Evolutionary conservation across 1,284 basidiomycete species (phyloP), one percentile per base, ranked within the genome.

Genomic region (Tilletia indica): DNA sequence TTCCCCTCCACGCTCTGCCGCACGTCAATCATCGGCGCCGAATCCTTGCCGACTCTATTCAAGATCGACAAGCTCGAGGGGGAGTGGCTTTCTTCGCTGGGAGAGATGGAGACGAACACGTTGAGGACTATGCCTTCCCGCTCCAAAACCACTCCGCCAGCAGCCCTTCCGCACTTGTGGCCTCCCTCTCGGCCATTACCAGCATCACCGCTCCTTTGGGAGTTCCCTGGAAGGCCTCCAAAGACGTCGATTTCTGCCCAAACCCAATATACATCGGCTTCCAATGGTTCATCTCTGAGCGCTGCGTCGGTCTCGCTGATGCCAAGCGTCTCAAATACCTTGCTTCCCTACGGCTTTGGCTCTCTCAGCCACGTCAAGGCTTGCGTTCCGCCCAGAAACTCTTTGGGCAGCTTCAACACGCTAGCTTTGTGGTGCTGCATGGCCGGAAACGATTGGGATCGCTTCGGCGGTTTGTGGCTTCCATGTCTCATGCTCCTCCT

Each of bases 91-190:
- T 54, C 51, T 54, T 54, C n/a, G 16, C 51, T 6, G 4, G 4
- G 5, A 19, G 8, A 8, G 51, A 19, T 19, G 51, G 51, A 4
- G 51, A 31, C 4, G 51, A 54, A 19, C 51, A 54, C 51, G 51
- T 54, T 19, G 51, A 54, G n/a, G 51, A 54, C 51, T 54, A 54
- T 19, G 51, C 19, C 51, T 54, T 54, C n/a, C 51, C 51, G 16
- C 25, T 54, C 19, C 51, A 19, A 19, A 54, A 54, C 51, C 51
- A n/a, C 19, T 5, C 51, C n/a, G 51, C 51, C 51, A n/a, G 6
- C 6, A 6, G 5, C 51, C 4, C 4, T 6, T n/a, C 16, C 51
- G 51, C 6, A 5, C 51, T 54, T 19, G 51, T 54, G 51, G 51
- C 51, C 19, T 54, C 51, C 16, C n/a, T 54, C 4, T 19, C 51